Evolutionary conservation across 1,139 yeast genomes (phyloP).

Genomic region (Yamadazyma pseudoaaseri): DNA sequence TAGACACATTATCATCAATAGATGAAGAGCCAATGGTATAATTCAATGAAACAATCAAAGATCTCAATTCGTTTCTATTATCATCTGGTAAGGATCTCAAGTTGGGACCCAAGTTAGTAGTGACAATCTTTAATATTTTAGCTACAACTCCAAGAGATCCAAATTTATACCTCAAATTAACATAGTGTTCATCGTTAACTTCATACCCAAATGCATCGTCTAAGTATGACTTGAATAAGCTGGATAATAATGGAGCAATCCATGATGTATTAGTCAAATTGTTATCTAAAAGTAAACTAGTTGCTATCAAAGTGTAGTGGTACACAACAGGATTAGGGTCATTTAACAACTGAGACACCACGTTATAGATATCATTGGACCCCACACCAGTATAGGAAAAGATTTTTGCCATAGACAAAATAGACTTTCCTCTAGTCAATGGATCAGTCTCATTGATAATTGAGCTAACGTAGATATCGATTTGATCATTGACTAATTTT

Average conservation of each 20-base stretch:
- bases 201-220: constrained; percentile 48
- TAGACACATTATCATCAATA: constrained; percentile 26
- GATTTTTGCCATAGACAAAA: constrained; percentile 60
- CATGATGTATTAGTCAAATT: constrained; percentile 48
- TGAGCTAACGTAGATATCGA: constrained; percentile 55
- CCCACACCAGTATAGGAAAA: constrained; percentile 41
- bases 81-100: constrained; percentile 23
- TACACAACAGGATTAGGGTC: constrained; percentile 90
- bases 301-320: constrained; percentile 64
- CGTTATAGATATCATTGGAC: constrained; percentile 48
- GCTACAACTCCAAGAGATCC: constrained; percentile 24
- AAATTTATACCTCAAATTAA: constrained; percentile 31
- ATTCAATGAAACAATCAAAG: constrained; percentile 29
- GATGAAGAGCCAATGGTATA: constrained; percentile 34
- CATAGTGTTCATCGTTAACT: constrained; percentile 21
- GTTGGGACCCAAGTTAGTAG: constrained; percentile 42
- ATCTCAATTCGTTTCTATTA: constrained; percentile 25
- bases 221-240: constrained; percentile 48
- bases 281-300: constrained; percentile 53
- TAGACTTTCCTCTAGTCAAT: constrained; percentile 60
- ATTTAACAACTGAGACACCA: constrained; percentile 56
- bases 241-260: constrained; percentile 46
- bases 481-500: constrained; percentile 41
- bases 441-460: constrained; percentile 58
- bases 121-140: constrained; percentile 27